Evolutionary conservation across 495 filamentous ascomycete species (phyloP).

Genomic region (Cryomyces minteri): DNA sequence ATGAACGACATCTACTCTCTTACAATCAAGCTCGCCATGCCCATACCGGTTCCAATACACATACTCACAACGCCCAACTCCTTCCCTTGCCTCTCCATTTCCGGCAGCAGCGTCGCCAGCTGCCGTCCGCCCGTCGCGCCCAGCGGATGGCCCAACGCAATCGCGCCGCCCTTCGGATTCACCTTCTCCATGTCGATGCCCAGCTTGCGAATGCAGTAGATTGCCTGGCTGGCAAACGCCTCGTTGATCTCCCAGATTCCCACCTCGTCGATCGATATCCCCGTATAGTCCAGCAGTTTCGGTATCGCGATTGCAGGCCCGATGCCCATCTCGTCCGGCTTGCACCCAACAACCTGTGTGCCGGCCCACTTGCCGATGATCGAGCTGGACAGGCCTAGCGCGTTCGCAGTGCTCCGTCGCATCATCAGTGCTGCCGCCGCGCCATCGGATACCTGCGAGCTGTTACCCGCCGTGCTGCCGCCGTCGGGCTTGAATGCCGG

Average conservation of each 20-base stretch:
- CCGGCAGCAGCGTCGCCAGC: conserved; percentile 19
- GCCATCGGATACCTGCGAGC: conserved; percentile 71
- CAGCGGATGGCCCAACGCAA: conserved; percentile 24
- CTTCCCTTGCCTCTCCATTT: conserved; percentile 20
- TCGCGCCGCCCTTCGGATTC: conserved; percentile 50
- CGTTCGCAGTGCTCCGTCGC: conserved; percentile 62
- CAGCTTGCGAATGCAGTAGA: conserved; percentile 61
- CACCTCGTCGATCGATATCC: conserved; percentile 46
- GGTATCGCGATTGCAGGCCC: conserved; percentile 77
- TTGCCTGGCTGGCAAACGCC: conserved; percentile 77
- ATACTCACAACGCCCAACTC: conserved; percentile 22
- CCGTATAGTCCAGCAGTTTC: conserved; percentile 48
- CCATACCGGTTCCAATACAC: conserved; percentile 29
- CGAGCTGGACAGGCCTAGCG: conserved; percentile 43
- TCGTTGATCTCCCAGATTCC: conserved; percentile 94
- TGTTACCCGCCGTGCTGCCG: conserved; percentile 71
- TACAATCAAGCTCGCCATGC: conserved; percentile 27
- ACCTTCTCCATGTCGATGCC: conserved; percentile 44
- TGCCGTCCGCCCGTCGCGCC: conserved; percentile 21
- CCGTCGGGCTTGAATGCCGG: conserved; percentile 64
- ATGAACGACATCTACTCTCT: conserved; percentile 13
- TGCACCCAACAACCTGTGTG: conserved; percentile 53
- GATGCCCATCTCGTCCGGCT: conserved; percentile 85
- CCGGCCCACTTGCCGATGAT: conserved; percentile 71
- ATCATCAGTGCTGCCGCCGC: conserved; percentile 69